These are phyloP conservation scores for Echites panduratus DNA, from an alignment of 257 asterid species.

Conservation along the genomic window DNA sequence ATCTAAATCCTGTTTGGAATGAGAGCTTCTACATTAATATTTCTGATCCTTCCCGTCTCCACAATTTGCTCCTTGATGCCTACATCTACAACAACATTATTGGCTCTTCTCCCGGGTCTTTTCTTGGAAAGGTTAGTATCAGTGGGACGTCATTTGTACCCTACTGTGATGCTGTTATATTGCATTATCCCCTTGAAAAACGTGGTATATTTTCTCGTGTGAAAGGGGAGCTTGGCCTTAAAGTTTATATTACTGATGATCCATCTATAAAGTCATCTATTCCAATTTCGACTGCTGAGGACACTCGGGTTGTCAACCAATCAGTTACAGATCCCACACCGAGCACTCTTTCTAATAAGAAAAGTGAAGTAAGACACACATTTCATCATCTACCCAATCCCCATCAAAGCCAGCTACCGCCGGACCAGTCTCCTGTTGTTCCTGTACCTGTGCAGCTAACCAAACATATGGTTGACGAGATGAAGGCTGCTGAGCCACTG, in stretches of 20 bases:
- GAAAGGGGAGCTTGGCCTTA: conserved; percentile 81
- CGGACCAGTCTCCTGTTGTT: conserved; percentile 28
- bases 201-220: conserved; percentile 81
- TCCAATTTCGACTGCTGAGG: conserved; percentile 36
- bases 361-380: conserved; percentile 55
- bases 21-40: conserved; percentile 80
- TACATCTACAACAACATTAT: conserved; percentile 49
- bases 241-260: conserved; percentile 71
- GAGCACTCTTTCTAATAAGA: conserved; percentile 22
- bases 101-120: conserved; percentile 43
- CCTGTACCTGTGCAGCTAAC: conserved; percentile 38
- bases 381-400: conserved; percentile 72
- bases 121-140: conserved; percentile 73
- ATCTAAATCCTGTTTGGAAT: conserved; percentile 79
- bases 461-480: conserved; percentile 48
- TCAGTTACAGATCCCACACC: conserved; percentile 19
- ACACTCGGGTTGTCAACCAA: conserved; percentile 25
- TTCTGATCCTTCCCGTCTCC: conserved; percentile 66
- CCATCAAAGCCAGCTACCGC: conserved; percentile 33
- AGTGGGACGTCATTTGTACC: conserved; percentile 81
- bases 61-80: conserved; percentile 51
- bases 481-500: conserved; percentile 69
- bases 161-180: conserved; percentile 59
- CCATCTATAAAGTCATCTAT: conserved; percentile 58
- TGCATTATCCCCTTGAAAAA: conserved; percentile 82